phyloP scores from a whole-genome alignment of 345 rosid species.

The Clarkia xantiana region DNA sequence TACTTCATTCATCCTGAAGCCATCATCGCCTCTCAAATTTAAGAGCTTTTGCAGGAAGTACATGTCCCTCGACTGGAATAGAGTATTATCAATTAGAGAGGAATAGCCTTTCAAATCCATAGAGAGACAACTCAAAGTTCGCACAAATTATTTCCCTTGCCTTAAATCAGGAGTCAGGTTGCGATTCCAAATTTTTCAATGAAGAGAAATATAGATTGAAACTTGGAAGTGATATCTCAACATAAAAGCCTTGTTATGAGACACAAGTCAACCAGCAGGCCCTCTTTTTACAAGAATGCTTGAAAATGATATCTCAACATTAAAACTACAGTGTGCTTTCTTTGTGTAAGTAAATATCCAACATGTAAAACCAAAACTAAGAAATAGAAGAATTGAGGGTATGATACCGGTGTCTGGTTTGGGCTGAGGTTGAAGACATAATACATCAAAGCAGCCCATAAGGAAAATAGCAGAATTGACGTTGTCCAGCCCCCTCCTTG shows the following conservation, averaged over 20 bases:
- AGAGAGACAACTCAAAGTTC: neutral
- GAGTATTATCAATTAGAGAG: neutral
- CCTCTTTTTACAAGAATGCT: too few relatives aligned
- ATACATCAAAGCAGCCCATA: conserved; percentile 68
- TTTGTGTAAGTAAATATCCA: neutral
- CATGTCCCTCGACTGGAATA: conserved; percentile 59
- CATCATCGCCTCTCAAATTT: conserved; percentile 68
- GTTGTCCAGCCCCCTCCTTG: conserved; percentile 59
- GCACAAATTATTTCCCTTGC: too few relatives aligned
- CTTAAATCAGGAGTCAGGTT: too few relatives aligned
- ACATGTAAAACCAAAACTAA: neutral
- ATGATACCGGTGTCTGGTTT: conserved; percentile 58
- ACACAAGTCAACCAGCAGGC: too few relatives aligned
- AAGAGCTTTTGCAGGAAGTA: conserved; percentile 73
- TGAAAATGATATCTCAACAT: too few relatives aligned
- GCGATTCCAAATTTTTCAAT: too few relatives aligned
- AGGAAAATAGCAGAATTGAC: conserved; percentile 48
- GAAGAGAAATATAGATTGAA: too few relatives aligned
- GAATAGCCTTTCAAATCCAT: neutral
- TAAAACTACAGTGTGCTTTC: neutral
- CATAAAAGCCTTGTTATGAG: too few relatives aligned
- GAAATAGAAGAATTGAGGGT: neutral
- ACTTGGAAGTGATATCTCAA: too few relatives aligned
- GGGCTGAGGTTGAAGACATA: conserved; percentile 65
- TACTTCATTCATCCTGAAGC: conserved; percentile 69